Evolutionary conservation across 169 alveolate species (phyloP), one percentile per base, ranked within the genome.

Genomic region (Plasmodium knowlesi): DNA sequence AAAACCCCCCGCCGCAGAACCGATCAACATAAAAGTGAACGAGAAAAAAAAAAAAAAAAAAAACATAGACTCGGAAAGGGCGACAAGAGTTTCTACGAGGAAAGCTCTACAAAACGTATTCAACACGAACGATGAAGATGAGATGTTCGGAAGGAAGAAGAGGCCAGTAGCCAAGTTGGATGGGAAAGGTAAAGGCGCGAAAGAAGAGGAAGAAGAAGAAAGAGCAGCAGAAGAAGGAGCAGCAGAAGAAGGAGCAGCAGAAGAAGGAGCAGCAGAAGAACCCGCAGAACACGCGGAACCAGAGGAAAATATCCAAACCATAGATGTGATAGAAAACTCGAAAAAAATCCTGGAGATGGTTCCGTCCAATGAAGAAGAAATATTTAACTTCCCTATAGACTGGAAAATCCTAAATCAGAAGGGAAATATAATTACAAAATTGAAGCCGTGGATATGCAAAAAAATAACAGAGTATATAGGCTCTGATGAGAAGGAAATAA

Each of bases 381-480:
- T 97, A 46, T 95, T 97, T 78, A 96, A 90, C 67, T 96, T 22
- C 76, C 86, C 84, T 30, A 41, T 97, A 37, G 95, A 97, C 74
- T 97, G 98, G 98, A 81, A 83, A 16, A 86, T 88, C 32, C 84
- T 93, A 76, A 82, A 92, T 41, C 82, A 84, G 61, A 92, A 92
- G 83, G 91, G 89, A 34, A 91, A 93, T 82, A 80, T 96, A 46
- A 74, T 94, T n/a, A 37, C 71, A 22, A 92, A 85, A 76, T 50
- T 97, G 54, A 96, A 96, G 81, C 98, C 98, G 3, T 97, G 98
- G 98, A 96, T 97, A 70, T 76, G 94, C 34, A 85, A 92, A 91
- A 96, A 97, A 81, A 92, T 97, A 19, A 74, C 85, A 19, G 98
- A 97, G 85, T 96, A 88, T 76, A 96, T 97, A 98, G 98, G 98